Percentiles rank a stretch among this genome's conserved stretches.
Conservation (phyloP, 768 basidiomycete genomes). For the Coprinellus micaceus region DNA sequence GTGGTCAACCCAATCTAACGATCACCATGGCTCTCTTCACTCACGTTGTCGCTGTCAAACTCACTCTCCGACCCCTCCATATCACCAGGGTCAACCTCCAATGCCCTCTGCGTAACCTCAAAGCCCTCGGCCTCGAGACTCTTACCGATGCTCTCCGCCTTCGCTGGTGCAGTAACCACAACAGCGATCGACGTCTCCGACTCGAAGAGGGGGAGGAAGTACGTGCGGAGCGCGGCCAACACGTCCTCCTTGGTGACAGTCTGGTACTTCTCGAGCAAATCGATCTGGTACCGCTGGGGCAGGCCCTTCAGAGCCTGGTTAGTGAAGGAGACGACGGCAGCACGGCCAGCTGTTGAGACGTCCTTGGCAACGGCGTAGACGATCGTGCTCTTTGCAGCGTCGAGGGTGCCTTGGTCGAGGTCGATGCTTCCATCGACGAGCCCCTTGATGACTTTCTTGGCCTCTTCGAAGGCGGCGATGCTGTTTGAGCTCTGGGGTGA, state of each 20-base stretch:
- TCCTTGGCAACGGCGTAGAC: conserved; percentile 78
- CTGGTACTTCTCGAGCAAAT: conserved; percentile 77
- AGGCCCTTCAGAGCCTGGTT: conserved; percentile 92
- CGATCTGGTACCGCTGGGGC: conserved; percentile 65
- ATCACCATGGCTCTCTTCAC: not conserved
- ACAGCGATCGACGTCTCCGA: conserved; percentile 72
- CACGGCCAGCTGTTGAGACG: conserved; percentile 83
- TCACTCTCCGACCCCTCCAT: conserved; percentile 30
- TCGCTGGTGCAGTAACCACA: conserved; percentile 79
- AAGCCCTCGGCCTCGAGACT: conserved; percentile 70
- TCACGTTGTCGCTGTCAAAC: not conserved
- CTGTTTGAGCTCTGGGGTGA: conserved; percentile 68
- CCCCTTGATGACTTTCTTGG: conserved; percentile 68
- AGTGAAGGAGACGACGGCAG: conserved; percentile 77
- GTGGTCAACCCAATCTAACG: not conserved
- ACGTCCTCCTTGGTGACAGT: conserved; percentile 79
- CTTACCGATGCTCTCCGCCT: conserved; percentile 65
- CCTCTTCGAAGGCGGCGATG: conserved; percentile 78
- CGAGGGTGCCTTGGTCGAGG: conserved; percentile 75
- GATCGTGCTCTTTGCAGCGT: conserved; percentile 89
- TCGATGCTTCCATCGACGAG: conserved; percentile 83
- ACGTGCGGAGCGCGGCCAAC: conserved; percentile 57
- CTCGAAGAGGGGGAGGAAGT: conserved; percentile 85
- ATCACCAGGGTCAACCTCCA: conserved; percentile 59
- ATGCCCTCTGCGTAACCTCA: conserved; percentile 65